Evolutionary conservation across 129 eudicot genomes (phyloP).

Genomic region (Chrysanthemum lavandulifolium): DNA sequence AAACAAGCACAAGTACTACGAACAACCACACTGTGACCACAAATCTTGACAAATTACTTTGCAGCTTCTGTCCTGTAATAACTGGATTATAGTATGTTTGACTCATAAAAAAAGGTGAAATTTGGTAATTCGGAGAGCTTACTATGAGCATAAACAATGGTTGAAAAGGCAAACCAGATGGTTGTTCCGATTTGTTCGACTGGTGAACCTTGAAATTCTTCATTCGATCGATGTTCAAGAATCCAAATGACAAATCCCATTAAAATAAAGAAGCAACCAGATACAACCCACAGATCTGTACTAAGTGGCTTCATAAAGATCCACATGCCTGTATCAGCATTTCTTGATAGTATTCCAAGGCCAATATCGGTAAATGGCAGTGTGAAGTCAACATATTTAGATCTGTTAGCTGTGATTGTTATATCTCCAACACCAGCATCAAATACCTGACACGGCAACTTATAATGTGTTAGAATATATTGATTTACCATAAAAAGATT

Average conservation of each 20-base stretch:
- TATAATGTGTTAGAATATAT: background rate
- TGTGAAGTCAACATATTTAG: background rate
- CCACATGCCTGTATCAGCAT: background rate
- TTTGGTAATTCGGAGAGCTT: slow-evolving; percentile 13
- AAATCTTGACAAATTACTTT: slow-evolving; percentile 43
- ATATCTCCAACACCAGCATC: background rate
- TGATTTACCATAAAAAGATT: background rate
- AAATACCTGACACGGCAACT: background rate
- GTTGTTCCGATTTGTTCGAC: slow-evolving; percentile 34
- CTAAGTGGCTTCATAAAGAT: background rate
- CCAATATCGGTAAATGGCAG: background rate
- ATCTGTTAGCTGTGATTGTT: background rate
- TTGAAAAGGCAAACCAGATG: slow-evolving; percentile 42
- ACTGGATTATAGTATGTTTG: background rate
- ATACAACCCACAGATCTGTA: background rate
- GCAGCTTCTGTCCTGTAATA: slow-evolving; percentile 39
- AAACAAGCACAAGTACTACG: slow-evolving; percentile 45
- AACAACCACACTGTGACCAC: slow-evolving; percentile 45
- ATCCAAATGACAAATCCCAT: background rate
- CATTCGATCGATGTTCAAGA: background rate
- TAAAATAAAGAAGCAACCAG: background rate
- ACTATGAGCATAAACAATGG: slow-evolving; percentile 41
- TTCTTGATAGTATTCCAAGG: background rate
- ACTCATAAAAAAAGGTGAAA: no score
- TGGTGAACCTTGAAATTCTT: slow-evolving; percentile 26